Evolutionary conservation across 2,329 filamentous ascomycete species (phyloP), one percentile per base, ranked within the genome.

Genomic region (Trichoderma afroharzianum): DNA sequence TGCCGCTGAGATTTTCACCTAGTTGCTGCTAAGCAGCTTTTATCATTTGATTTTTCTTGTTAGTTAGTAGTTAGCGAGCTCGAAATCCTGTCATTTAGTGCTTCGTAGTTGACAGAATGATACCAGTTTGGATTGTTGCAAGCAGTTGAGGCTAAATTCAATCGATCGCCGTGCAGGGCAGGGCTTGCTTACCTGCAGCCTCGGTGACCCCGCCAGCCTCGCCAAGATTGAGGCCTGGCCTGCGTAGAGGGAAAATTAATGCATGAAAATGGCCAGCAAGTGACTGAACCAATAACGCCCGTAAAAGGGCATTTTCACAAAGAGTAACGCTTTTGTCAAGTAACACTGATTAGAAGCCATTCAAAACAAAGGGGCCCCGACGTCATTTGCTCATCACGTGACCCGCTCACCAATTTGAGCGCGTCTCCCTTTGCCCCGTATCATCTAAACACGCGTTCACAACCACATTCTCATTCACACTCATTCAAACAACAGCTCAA

Each of bases 1-100:
- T 55, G 70, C 70, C 1, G 70, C 70, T 12, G 70, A 71, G 24
- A 59, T 71, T 15, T 71, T 71, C 32, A 33, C 70, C 15, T 71
- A 50, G 32, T n/a, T 11, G 21, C 6, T 53, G 11, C 28, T 6
- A 24, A 43, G n/a, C 30, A 11, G 15, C 26, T 6, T 43, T 21
- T 43, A 26, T 14, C 9, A n/a, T 11, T 7, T 26, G 21, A 8
- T 30, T 21, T 14, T 63, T 21, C 18, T 21, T 59, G 11, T 21
- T 12, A 33, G 1, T 24, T n/a, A 21, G 30, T 18, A 43, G 3
- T 50, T 47, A 63, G 62, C 62, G 39, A 14, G 26, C 36, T 15
- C 2, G n/a, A 2, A 6, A 59, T 18, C 3, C 15, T 47, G 15
- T 28, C 3, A n/a, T 63, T 30, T 11, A 24, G 26, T 30, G 21